phyloP scores from a whole-genome alignment of 2,329 filamentous ascomycete genomes.

The Lachnellula arida region DNA sequence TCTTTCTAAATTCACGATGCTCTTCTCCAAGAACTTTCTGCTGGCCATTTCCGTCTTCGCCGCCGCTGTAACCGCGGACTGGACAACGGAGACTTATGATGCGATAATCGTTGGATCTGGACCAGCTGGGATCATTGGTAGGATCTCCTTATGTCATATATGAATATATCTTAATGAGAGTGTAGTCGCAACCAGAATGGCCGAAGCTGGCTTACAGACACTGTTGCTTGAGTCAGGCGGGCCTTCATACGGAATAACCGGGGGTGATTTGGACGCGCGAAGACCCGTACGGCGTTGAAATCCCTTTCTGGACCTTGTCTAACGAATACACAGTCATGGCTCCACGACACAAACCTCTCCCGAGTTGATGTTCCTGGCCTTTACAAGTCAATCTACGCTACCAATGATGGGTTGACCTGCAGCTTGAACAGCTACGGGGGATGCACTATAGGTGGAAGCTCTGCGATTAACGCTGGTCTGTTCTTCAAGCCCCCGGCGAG shows the following conservation, averaged over 20 bases:
- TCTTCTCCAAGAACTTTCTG: background rate
- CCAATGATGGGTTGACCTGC: constrained; percentile 38
- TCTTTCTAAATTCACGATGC: background rate
- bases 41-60: background rate
- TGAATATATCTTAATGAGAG: background rate
- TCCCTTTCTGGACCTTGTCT: constrained; percentile 39
- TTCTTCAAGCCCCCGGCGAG: constrained; percentile 49
- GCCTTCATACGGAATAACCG: constrained; percentile 44
- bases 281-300: constrained; percentile 30
- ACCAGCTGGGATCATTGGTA: constrained; percentile 45
- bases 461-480: constrained; percentile 50
- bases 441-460: constrained; percentile 48
- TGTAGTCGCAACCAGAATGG: constrained; percentile 42
- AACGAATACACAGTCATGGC: constrained; percentile 36
- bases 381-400: constrained; percentile 43
- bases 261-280: constrained; percentile 37
- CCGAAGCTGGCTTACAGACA: constrained; percentile 47
- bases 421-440: constrained; percentile 25
- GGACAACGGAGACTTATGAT: constrained; percentile 29
- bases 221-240: constrained; percentile 49
- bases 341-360: constrained; percentile 43
- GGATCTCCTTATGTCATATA: background rate
- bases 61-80: constrained; percentile 10
- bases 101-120: constrained; percentile 46
- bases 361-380: constrained; percentile 49